Base-by-base conservation (phyloP, 768 basidiomycete species). In the Tephrocybe rancida region DNA sequence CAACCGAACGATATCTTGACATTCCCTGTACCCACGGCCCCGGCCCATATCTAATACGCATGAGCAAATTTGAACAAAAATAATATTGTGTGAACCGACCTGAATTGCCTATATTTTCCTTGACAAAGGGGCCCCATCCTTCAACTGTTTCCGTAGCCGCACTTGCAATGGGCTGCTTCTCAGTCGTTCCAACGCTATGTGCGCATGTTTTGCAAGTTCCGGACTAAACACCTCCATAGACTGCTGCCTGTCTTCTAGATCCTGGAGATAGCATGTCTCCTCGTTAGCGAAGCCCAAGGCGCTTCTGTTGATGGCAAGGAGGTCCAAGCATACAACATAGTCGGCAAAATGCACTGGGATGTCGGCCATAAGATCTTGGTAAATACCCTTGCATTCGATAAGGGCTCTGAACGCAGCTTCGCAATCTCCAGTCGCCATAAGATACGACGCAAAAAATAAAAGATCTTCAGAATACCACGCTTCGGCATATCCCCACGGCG, bases 171-270 rank as follows among this genome's bases (percentile, higher is more conserved):
- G 39, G 9, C 51, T 45, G 26, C 32, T 49, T 39, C 51, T 48
- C 21, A 57, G 14, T 22, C 49, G 51, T n/a, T 44, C 52, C 19
- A 57, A 43, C 21, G 27, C 21, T 27, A 22, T 38, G 18, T 14
- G 51, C 7, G 46, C 41, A 22, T 43, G 30, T 13, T 11, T 9
- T 5, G 47, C 57, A 9, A 58, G 21, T 19, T 58, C 48, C 16
- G 57, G 54, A 51, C 48, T 47, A 18, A 58, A 55, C 1, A 45
- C 48, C 27, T 55, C 44, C 42, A 58, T 37, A 24, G 27, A 34
- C 11, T 19, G 32, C 27, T 45, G 25, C 10, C 49, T 48, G n/a
- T 55, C 54, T 21, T 2, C 26, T 6, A 50, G 5, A 41, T 58
- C 57, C 3, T 41, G 22, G 24, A 29, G 19, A 29, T 42, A 32